Percentiles rank a stretch among this genome's conserved stretches.
Evolutionary conservation across 352 stramenopile species (phyloP).

Genomic region (Phytophthora macrochlamydospora): DNA sequence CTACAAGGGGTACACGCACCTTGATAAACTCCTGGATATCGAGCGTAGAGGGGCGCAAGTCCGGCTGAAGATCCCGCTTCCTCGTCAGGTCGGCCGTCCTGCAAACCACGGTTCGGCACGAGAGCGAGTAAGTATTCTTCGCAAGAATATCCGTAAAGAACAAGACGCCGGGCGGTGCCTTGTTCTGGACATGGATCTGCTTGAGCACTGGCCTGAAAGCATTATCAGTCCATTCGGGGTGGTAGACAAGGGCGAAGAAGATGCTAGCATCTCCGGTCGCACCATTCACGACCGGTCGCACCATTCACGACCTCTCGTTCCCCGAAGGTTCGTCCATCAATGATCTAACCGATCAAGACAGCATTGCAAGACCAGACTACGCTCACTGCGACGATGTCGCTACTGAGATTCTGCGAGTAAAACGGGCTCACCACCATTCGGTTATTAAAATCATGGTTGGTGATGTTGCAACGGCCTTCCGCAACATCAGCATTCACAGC

Average conservation of each 20-base stretch:
- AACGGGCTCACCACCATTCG: not conserved
- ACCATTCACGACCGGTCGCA: constrained; percentile 9
- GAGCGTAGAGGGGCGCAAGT: constrained; percentile 3
- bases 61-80: not conserved
- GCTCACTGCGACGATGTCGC: constrained; percentile 5
- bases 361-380: constrained; percentile 5
- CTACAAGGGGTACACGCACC: constrained; percentile 12
- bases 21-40: constrained; percentile 7
- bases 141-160: constrained; percentile 28
- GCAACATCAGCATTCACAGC: constrained; percentile 10
- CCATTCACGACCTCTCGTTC: constrained; percentile 1
- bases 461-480: constrained; percentile 6
- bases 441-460: not conserved
- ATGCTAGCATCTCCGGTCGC: not conserved
- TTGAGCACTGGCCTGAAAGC: constrained; percentile 10
- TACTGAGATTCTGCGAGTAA: constrained; percentile 3
- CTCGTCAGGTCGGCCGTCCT: not conserved
- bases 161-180: constrained; percentile 19
- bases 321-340: constrained; percentile 6
- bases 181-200: constrained; percentile 26
- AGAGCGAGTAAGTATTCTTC: constrained; percentile 15
- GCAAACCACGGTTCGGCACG: constrained; percentile 12
- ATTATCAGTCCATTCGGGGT: constrained; percentile 10
- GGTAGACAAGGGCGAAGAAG: constrained; percentile 3
- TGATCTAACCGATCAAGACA: constrained; percentile 9